A percentile compares a stretch with the other conserved stretches of the same genome.
Evolutionary conservation across 257 asterid genomes (phyloP).

Genomic region (Solanum rostratum): DNA sequence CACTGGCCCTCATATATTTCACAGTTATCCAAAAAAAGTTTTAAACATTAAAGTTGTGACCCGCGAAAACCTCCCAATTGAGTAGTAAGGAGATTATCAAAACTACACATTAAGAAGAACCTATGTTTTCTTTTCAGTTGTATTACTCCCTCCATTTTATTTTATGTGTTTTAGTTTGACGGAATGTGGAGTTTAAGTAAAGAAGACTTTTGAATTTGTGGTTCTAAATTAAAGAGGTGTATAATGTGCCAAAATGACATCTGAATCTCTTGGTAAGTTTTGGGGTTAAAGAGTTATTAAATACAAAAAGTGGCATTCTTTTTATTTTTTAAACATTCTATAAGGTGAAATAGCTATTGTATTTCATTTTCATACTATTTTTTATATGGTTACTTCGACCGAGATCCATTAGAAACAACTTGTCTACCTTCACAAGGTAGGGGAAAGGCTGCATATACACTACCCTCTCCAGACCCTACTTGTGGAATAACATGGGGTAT

Average conservation of each 20-base stretch:
- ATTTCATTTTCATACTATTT: not conserved
- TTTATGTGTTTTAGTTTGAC: not conserved
- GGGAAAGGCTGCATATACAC: not conserved
- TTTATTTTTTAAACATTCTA: not conserved
- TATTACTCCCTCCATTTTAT: not conserved
- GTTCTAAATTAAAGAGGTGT: not conserved
- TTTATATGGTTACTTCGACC: not conserved
- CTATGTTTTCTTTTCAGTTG: not conserved
- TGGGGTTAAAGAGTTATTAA: not conserved
- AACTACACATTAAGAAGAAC: not conserved
- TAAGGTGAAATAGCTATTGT: not conserved
- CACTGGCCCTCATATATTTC: not conserved
- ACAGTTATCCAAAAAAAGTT: not conserved
- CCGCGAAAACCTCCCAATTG: not conserved
- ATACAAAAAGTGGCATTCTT: not conserved
- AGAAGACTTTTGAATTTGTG: not conserved
- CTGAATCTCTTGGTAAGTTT: not conserved
- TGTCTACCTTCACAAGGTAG: not conserved
- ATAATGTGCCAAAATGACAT: not conserved
- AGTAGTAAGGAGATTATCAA: not conserved
- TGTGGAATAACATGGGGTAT: not conserved
- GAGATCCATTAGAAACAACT: not conserved
- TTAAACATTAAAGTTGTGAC: not conserved
- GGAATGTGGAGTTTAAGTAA: not conserved
- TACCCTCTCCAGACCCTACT: not conserved